These are phyloP conservation scores for Tylopilus vinaceipallidus DNA, from an alignment of 768 basidiomycete genomes.

Conservation along the genomic window DNA sequence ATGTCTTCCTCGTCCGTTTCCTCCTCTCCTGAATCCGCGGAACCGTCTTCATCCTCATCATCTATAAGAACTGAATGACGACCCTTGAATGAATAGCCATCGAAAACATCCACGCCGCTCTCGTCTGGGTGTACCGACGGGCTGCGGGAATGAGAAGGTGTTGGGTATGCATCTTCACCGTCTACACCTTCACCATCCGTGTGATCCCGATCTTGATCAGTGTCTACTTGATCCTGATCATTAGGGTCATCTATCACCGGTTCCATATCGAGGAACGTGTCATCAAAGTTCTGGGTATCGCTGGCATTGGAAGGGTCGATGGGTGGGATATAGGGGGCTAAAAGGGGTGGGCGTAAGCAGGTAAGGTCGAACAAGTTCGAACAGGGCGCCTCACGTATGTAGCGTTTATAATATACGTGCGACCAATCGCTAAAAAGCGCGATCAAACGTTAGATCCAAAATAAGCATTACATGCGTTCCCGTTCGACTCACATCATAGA, in stretches of 20 bases:
- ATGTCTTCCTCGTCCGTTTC: conserved; percentile 39
- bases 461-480: conserved; percentile 4
- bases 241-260: conserved; percentile 81
- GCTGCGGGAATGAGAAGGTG: conserved; percentile 77
- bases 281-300: conserved; percentile 98
- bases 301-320: conserved; percentile 89
- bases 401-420: conserved; percentile 91
- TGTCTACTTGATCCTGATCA: conserved; percentile 60
- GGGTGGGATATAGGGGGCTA: conserved; percentile 90
- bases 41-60: conserved; percentile 53
- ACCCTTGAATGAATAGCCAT: conserved; percentile 93
- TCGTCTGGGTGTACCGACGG: conserved; percentile 61
- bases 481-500: conserved; percentile 72
- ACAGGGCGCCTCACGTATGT: conserved; percentile 66
- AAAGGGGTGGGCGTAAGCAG: conserved; percentile 15
- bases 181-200: conserved; percentile 73
- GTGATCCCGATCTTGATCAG: conserved; percentile 64
- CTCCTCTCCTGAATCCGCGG: conserved; percentile 34
- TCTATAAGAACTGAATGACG: conserved; percentile 77
- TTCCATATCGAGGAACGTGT: conserved; percentile 94
- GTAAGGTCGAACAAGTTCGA: conserved; percentile 2
- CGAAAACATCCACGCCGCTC: conserved; percentile 70
- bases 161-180: conserved; percentile 73
- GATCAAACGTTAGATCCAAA: conserved; percentile 16
- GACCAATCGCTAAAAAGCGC: conserved; percentile 73